phyloP scores from a whole-genome alignment of 2,329 filamentous ascomycete genomes.

The Xylaria sp. region DNA sequence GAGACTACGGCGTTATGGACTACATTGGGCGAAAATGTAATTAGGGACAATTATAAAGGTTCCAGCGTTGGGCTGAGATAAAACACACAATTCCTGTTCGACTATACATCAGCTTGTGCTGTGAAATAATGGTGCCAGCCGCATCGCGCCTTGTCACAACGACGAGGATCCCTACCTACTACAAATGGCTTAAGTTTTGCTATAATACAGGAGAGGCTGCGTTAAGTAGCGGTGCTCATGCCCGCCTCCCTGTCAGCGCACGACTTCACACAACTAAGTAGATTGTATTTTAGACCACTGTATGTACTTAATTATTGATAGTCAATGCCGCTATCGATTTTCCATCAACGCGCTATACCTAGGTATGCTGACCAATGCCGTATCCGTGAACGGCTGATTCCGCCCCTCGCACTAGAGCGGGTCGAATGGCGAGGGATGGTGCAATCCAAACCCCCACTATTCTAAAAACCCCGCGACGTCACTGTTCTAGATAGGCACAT shows the following conservation, averaged over 20 bases:
- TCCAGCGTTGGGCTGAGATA: constrained; percentile 6
- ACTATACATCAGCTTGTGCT: background rate
- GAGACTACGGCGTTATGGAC: constrained; percentile 32
- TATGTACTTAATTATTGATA: background rate
- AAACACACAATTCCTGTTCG: background rate
- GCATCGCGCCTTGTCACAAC: background rate
- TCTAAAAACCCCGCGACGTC: constrained; percentile 43
- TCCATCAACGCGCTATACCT: background rate
- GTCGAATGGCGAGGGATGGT: constrained; percentile 21
- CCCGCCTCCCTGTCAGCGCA: background rate
- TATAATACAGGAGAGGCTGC: constrained; percentile 11
- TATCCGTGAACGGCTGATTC: constrained; percentile 4
- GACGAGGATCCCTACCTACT: background rate
- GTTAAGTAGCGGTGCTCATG: background rate
- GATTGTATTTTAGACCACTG: background rate
- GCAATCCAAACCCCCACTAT: constrained; percentile 41
- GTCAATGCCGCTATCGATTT: background rate
- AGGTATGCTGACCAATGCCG: constrained; percentile 29
- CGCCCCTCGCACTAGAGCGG: constrained; percentile 5
- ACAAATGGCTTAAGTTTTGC: background rate
- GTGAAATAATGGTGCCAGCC: background rate
- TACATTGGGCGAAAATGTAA: constrained; percentile 14
- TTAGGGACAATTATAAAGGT: constrained; percentile 7
- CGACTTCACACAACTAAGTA: background rate
- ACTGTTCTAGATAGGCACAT: constrained; percentile 32